Base-by-base conservation (phyloP, 2,329 filamentous ascomycete species). In the Pseudogymnoascus destructans region DNA sequence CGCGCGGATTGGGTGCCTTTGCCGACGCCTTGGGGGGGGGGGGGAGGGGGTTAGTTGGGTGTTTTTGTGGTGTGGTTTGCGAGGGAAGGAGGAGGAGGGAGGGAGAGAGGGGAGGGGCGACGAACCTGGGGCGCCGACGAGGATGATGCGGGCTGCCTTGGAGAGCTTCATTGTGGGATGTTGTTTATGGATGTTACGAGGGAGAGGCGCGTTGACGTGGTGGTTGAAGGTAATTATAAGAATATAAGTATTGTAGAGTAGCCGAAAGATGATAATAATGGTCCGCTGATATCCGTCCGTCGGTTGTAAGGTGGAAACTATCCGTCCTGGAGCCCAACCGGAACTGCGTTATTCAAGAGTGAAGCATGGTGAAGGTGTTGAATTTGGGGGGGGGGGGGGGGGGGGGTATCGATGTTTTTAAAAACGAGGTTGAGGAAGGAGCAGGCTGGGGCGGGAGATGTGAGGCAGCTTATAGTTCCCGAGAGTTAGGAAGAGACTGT, bases 1-100 rank as follows among this genome's bases (percentile, higher is more conserved):
- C 93, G 84, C 71, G 95, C 88, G 57, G 89, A 89, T 75, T 98
- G 93, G 2, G 93, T 98, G 62, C 92, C 93, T 73, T 98, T 98
- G 62, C 93, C 93, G 59, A 95, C 93, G 60, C 91, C 91, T 59
- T 25, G 23, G 40, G 35, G 17, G 10, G 36, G 23, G 40, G 35
- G 17, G 10, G 19, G 9, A 7, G 52, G 25, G 3, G 30, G 52
- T 55, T 55, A 55, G 52, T 15, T 55, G 9, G 15, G n/a, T 6
- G 32, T 7, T n/a, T 33, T 27, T 13, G 42, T 49, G 11, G 15
- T 15, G n/a, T 21, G 49, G 25, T 25, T 23, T 23, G n/a, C 1
- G 25, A 4, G 6, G n/a, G 49, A 25, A 54, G 10, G 33, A 6
- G 7, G 19, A 19, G 21, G 21, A 8, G n/a, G 15, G 9, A n/a